phyloP scores from a whole-genome alignment of 257 asterid genomes.

The Lycium ferocissimum region DNA sequence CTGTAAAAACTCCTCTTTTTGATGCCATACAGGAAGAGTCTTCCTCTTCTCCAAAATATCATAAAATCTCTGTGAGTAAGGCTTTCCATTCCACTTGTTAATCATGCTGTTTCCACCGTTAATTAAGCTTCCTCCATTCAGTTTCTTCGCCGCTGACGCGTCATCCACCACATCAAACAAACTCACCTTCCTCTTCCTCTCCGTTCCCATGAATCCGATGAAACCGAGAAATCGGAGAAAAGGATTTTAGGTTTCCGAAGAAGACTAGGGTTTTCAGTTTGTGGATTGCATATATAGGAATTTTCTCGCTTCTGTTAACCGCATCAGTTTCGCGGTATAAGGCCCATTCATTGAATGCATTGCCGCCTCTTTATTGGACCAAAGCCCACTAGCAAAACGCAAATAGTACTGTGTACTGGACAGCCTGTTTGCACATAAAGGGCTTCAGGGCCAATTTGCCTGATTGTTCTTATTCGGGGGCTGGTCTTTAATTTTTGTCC shows the following conservation, averaged over 20 bases:
- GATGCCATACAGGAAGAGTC: conserved; percentile 97
- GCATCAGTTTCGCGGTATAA: too few species aligned
- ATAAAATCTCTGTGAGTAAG: conserved; percentile 74
- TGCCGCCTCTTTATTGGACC: too few species aligned
- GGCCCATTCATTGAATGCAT: too few species aligned
- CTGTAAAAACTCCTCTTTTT: conserved; percentile 86
- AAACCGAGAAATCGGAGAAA: not conserved
- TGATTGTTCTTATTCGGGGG: too few species aligned
- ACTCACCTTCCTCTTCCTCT: conserved; percentile 96
- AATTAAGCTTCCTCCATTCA: conserved; percentile 50
- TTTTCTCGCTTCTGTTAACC: too few species aligned
- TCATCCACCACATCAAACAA: conserved; percentile 96
- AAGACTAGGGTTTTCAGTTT: conserved; percentile 37
- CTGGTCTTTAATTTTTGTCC: too few species aligned
- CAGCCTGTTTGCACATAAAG: too few species aligned
- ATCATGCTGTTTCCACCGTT: conserved; percentile 35
- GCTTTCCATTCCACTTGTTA: conserved; percentile 74
- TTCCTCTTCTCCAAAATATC: conserved; percentile 89
- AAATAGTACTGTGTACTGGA: too few species aligned
- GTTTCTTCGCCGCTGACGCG: conserved; percentile 54
- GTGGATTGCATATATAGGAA: conserved; percentile 8
- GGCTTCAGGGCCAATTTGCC: too few species aligned
- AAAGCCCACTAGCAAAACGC: too few species aligned
- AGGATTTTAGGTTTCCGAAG: conserved; percentile 6
- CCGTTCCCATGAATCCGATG: conserved; percentile 67